These are phyloP conservation scores for Tuber microsphaerosporum DNA, from an alignment of 495 filamentous ascomycete species.

Conservation along the genomic window DNA sequence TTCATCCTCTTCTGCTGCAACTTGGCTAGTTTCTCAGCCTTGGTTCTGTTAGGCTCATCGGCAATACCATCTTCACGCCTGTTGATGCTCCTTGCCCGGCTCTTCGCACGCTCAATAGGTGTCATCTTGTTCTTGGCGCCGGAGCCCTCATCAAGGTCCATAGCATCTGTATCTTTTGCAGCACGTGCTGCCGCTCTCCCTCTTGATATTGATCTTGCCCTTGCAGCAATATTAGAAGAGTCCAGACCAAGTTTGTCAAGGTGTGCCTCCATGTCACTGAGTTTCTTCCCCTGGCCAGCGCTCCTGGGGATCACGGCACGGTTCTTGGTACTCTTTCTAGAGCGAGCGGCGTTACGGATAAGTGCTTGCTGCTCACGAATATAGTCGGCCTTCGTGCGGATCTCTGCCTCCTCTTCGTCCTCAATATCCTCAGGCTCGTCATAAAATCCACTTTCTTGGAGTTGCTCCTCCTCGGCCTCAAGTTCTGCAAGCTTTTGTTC, in stretches of 20 bases:
- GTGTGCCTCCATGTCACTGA: conserved; percentile 75
- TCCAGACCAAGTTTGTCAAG: conserved; percentile 82
- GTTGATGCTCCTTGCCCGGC: conserved; percentile 74
- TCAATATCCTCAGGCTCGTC: conserved; percentile 58
- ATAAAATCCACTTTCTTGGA: conserved; percentile 80
- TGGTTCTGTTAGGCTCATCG: conserved; percentile 55
- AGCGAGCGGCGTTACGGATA: conserved; percentile 83
- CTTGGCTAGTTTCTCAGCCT: conserved; percentile 79
- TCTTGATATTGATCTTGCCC: conserved; percentile 66
- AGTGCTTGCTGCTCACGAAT: conserved; percentile 86
- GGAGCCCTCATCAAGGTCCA: conserved; percentile 73
- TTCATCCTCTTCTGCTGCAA: conserved; percentile 97
- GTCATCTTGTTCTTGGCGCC: conserved; percentile 42
- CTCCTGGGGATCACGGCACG: conserved; percentile 77
- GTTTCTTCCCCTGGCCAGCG: conserved; percentile 61
- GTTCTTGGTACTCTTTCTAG: conserved; percentile 94
- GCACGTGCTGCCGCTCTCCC: conserved; percentile 48
- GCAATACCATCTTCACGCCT: conserved; percentile 73
- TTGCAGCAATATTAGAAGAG: conserved; percentile 60
- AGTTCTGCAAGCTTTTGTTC: conserved; percentile 81
- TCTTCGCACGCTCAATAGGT: conserved; percentile 65
- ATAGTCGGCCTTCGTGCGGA: conserved; percentile 81
- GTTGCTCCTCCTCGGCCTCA: conserved; percentile 87
- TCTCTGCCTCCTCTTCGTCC: conserved; percentile 77
- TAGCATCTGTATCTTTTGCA: conserved; percentile 58